Conservation (phyloP, 106 monocot genomes). For the Acanthochlamys bracteata region DNA sequence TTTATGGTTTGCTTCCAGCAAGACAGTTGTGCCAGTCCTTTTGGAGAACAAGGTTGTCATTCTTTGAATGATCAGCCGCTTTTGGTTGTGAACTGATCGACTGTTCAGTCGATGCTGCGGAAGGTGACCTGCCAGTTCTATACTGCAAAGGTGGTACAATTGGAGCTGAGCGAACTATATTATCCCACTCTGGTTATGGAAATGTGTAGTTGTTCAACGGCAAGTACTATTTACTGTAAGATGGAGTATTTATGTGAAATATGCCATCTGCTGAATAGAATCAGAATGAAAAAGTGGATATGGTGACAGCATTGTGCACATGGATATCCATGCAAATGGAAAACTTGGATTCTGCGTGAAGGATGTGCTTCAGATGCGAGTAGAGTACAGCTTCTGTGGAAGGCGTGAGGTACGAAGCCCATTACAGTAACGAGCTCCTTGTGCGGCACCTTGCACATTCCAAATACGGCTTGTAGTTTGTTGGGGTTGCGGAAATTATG, state of each 20-base stretch:
- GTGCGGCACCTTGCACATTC: too few species aligned
- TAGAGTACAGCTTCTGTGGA: too few species aligned
- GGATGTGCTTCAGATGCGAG: too few species aligned
- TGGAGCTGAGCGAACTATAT: conserved; percentile 8
- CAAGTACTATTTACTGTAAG: neutral
- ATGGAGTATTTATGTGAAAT: neutral
- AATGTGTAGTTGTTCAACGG: neutral
- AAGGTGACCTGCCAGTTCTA: neutral
- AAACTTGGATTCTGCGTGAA: too few species aligned
- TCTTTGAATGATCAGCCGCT: neutral
- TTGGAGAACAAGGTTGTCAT: conserved; percentile 1
- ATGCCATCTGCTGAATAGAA: too few species aligned
- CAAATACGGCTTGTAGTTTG: too few species aligned
- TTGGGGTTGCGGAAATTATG: too few species aligned
- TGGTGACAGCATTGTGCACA: too few species aligned
- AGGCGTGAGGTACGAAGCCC: too few species aligned
- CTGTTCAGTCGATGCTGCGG: conserved; percentile 1
- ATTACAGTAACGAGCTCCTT: too few species aligned
- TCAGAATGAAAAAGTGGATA: too few species aligned
- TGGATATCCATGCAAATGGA: too few species aligned
- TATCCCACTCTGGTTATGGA: neutral
- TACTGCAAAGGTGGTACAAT: conserved; percentile 1
- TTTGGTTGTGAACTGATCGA: neutral
- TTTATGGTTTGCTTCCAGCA: conserved; percentile 27
- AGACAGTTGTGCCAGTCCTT: conserved; percentile 23